A percentile compares a stretch with the other conserved stretches of the same genome.
Conservation (phyloP, 2,329 filamentous ascomycete genomes). For the Eutypa lata region DNA sequence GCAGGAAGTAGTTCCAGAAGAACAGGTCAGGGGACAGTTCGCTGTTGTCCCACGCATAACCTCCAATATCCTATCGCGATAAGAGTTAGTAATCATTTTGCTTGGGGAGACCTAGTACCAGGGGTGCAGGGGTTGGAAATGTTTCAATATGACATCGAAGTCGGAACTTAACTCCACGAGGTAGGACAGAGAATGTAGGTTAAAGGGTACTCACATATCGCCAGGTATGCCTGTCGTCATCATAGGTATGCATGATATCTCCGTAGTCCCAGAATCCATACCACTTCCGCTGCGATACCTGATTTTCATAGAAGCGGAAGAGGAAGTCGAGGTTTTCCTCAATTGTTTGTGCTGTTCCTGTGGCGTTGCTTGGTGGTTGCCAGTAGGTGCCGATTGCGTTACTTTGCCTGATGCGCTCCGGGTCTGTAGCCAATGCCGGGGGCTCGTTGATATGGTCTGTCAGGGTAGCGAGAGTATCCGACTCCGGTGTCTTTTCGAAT, state of each 20-base stretch:
- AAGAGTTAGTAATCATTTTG: not conserved
- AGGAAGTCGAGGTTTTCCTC: slow-evolving; percentile 55
- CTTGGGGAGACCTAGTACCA: not conserved
- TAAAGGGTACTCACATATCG: slow-evolving; percentile 22
- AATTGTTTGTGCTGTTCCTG: slow-evolving; percentile 34
- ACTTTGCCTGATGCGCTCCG: slow-evolving; percentile 48
- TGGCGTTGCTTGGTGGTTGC: slow-evolving; percentile 35
- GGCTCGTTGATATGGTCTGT: slow-evolving; percentile 47
- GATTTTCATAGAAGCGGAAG: slow-evolving; percentile 50
- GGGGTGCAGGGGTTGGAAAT: too few relatives aligned
- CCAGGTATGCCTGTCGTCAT: slow-evolving; percentile 57
- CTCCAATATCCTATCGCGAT: slow-evolving; percentile 53
- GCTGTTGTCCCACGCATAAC: slow-evolving; percentile 64
- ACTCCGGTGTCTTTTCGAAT: slow-evolving; percentile 50
- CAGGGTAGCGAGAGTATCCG: slow-evolving; percentile 41
- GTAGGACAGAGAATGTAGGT: not conserved
- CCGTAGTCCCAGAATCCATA: slow-evolving; percentile 63
- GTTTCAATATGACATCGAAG: too few relatives aligned
- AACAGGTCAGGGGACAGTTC: slow-evolving; percentile 61
- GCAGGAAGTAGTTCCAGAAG: slow-evolving; percentile 61
- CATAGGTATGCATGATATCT: slow-evolving; percentile 62
- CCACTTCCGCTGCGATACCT: slow-evolving; percentile 57
- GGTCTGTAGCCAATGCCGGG: slow-evolving; percentile 46
- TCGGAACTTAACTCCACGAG: not conserved
- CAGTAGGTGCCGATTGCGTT: slow-evolving; percentile 55